Evolutionary conservation across 2,329 filamentous ascomycete species (phyloP).

Genomic region (Pestalotiopsis sp.): DNA sequence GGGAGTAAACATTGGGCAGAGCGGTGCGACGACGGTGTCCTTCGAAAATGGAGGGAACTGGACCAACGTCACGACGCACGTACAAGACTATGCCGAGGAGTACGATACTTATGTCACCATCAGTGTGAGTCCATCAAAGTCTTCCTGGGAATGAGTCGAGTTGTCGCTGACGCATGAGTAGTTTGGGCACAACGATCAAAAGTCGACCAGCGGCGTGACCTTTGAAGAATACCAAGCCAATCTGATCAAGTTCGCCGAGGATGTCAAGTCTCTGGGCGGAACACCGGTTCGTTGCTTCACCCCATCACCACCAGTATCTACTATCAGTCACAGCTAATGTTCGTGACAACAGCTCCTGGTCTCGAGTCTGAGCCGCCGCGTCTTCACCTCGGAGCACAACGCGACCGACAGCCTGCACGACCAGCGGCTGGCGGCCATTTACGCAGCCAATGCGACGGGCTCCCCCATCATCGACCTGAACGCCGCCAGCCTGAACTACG

Average conservation of each 20-base stretch:
- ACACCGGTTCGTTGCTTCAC: conserved; percentile 36
- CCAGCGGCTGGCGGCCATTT: conserved; percentile 46
- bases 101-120: conserved; percentile 56
- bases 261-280: conserved; percentile 44
- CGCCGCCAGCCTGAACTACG: conserved; percentile 48
- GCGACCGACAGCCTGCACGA: conserved; percentile 50
- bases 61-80: conserved; percentile 45
- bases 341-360: conserved; percentile 40
- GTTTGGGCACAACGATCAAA: conserved; percentile 67
- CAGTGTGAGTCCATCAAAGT: conserved; percentile 34
- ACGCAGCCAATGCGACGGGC: conserved; percentile 41
- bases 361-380: conserved; percentile 56
- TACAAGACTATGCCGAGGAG: conserved; percentile 37
- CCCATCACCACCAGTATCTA: neutral
- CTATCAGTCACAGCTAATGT: neutral
- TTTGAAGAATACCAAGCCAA: conserved; percentile 52
- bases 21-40: conserved; percentile 57
- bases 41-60: conserved; percentile 56
- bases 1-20: conserved; percentile 58
- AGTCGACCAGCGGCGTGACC: conserved; percentile 45
- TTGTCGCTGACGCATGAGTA: conserved; percentile 25
- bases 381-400: conserved; percentile 34
- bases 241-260: conserved; percentile 45
- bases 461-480: conserved; percentile 52
- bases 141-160: neutral